Percentiles rank a stretch among this genome's conserved stretches.
Conservation (phyloP, 1,139 yeast species). For the Pichia sp. region DNA sequence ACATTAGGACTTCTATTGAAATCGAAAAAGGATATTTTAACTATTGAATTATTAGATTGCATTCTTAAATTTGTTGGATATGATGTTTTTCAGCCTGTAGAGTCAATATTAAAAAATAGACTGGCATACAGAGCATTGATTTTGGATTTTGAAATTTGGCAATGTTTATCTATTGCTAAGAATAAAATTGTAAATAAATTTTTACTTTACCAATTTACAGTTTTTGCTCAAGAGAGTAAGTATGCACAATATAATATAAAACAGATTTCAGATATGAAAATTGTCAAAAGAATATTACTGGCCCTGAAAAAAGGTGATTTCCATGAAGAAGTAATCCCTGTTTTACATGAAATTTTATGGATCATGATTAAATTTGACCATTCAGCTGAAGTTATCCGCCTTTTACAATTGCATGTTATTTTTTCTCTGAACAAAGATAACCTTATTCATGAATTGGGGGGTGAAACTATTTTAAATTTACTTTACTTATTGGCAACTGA, state of each 20-base stretch:
- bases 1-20: conserved; percentile 37
- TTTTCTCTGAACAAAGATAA: conserved; percentile 26
- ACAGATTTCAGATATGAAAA: conserved; percentile 47
- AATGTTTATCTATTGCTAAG: conserved; percentile 13
- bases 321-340: conserved; percentile 31
- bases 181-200: conserved; percentile 39
- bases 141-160: conserved; percentile 49
- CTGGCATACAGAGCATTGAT: conserved; percentile 41
- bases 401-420: conserved; percentile 37
- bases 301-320: conserved; percentile 41
- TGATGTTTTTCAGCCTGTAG: conserved; percentile 34
- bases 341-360: conserved; percentile 33
- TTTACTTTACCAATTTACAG: conserved; percentile 50
- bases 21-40: conserved; percentile 30
- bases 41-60: conserved; percentile 33
- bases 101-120: conserved; percentile 40
- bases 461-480: conserved; percentile 7
- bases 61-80: conserved; percentile 43
- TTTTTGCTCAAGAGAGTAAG: conserved; percentile 46
- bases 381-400: conserved; percentile 35
- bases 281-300: conserved; percentile 48
- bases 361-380: conserved; percentile 35
- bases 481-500: conserved; percentile 5
- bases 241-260: conserved; percentile 42
- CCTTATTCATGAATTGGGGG: not conserved